Conservation (phyloP, 73 alveolate genomes). For the Diophrys sp. region DNA sequence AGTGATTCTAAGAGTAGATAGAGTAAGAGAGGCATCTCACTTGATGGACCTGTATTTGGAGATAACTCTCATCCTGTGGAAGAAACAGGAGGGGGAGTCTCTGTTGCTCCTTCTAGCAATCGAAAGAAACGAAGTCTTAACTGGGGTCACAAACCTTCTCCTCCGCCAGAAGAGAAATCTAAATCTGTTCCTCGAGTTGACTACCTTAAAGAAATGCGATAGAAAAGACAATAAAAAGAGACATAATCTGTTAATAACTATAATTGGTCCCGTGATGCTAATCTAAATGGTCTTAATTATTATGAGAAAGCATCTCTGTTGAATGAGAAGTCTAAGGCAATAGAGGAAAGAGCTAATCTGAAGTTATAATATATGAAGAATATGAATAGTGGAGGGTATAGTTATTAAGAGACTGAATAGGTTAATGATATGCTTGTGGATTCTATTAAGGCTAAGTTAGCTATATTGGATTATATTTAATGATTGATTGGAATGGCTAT, state of each 20-base stretch:
- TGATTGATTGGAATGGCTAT: background rate
- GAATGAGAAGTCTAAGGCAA: slow-evolving; percentile 2
- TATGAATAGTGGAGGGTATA: background rate
- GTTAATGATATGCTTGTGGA: slow-evolving; percentile 37
- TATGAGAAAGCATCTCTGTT: background rate
- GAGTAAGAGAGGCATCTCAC: background rate
- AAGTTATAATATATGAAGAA: slow-evolving; percentile 10
- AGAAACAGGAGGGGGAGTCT: background rate
- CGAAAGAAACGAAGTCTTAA: background rate
- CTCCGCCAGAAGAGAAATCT: background rate
- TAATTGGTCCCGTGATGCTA: background rate
- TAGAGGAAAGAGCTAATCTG: slow-evolving; percentile 10
- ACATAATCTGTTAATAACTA: background rate
- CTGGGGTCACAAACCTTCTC: background rate
- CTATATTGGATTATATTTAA: slow-evolving; percentile 32
- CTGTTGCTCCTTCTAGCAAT: background rate
- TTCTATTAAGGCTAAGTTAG: slow-evolving; percentile 41
- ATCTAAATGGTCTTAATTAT: background rate
- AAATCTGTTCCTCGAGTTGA: background rate
- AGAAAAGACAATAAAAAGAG: background rate
- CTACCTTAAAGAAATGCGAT: background rate
- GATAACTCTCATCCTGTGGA: too few species aligned
- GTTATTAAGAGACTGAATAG: slow-evolving; percentile 2
- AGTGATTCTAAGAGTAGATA: background rate
- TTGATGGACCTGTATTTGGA: background rate